A percentile compares a stretch with the other conserved stretches of the same genome.
phyloP scores from a whole-genome alignment of 768 basidiomycete species.

The Mycena polygramma region DNA sequence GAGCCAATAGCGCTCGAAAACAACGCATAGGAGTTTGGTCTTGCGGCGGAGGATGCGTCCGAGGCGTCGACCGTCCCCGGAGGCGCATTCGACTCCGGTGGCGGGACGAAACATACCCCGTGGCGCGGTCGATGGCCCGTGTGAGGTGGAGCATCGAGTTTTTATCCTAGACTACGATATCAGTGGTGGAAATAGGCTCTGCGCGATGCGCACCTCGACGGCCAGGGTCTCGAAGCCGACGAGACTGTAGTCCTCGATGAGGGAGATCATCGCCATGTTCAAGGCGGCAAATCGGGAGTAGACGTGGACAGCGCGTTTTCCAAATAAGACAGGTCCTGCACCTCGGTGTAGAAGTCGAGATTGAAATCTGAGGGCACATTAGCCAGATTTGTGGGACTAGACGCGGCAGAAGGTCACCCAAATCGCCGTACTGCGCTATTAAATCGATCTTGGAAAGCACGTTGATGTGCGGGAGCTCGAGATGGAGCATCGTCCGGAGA shows the following conservation, averaged over 20 bases:
- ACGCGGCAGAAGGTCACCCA: too few relatives aligned
- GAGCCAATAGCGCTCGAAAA: constrained; percentile 75
- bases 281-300: constrained; percentile 76
- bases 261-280: constrained; percentile 90
- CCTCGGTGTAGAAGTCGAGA: constrained; percentile 97
- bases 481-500: too few relatives aligned
- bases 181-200: neutral
- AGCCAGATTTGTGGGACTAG: too few relatives aligned
- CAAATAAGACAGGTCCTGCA: constrained; percentile 93
- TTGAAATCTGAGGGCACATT: constrained; percentile 81
- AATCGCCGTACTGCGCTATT: too few relatives aligned
- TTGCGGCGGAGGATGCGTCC: constrained; percentile 55
- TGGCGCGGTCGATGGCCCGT: constrained; percentile 88
- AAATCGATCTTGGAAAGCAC: too few relatives aligned
- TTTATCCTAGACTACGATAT: constrained; percentile 75
- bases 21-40: constrained; percentile 76
- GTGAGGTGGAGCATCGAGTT: constrained; percentile 93
- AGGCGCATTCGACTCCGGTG: constrained; percentile 43
- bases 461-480: too few relatives aligned
- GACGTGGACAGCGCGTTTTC: constrained; percentile 78
- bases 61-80: constrained; percentile 42
- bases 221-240: constrained; percentile 98
- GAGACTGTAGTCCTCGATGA: constrained; percentile 92
- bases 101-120: constrained; percentile 89
- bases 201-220: constrained; percentile 76